A percentile compares a stretch with the other conserved stretches of the same genome.
These are phyloP conservation scores for Circinella minor DNA, from an alignment of 371 early-diverging fungal genomes.

Conservation along the genomic window DNA sequence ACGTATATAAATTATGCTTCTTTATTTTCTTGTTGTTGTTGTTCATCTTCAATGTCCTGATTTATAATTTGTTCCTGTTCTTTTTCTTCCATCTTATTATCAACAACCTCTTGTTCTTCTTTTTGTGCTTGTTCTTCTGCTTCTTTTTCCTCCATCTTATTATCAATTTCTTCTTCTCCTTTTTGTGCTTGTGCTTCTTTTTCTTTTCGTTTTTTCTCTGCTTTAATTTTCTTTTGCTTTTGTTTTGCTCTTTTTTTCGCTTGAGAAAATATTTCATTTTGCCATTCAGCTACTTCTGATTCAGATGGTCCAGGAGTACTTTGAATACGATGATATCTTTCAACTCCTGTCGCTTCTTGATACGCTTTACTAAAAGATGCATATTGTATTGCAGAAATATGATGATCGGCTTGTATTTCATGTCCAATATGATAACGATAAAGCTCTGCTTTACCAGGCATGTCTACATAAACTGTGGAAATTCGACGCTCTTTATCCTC, in stretches of 20 bases:
- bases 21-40: too few relatives aligned
- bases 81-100: too few relatives aligned
- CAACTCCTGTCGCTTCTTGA: slow-evolving; percentile 17
- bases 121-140: not conserved
- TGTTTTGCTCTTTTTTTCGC: slow-evolving; percentile 11
- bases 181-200: slow-evolving; percentile 4
- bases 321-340: slow-evolving; percentile 34
- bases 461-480: slow-evolving; percentile 13
- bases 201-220: not conserved
- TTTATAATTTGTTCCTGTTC: too few relatives aligned
- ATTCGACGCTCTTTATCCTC: not conserved
- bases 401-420: slow-evolving; percentile 30
- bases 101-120: too few relatives aligned
- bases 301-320: slow-evolving; percentile 29
- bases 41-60: too few relatives aligned
- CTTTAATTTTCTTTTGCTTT: slow-evolving; percentile 3
- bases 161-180: slow-evolving; percentile 6
- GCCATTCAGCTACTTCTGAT: slow-evolving; percentile 25
- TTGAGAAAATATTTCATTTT: slow-evolving; percentile 7
- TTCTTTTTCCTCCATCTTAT: not conserved
- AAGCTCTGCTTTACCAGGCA: slow-evolving; percentile 27
- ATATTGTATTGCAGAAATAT: slow-evolving; percentile 24
- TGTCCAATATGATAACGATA: slow-evolving; percentile 33
- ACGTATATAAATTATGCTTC: too few relatives aligned
- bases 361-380: slow-evolving; percentile 21